phyloP scores from a whole-genome alignment of 2,329 filamentous ascomycete species.

The Xylaria sp. region DNA sequence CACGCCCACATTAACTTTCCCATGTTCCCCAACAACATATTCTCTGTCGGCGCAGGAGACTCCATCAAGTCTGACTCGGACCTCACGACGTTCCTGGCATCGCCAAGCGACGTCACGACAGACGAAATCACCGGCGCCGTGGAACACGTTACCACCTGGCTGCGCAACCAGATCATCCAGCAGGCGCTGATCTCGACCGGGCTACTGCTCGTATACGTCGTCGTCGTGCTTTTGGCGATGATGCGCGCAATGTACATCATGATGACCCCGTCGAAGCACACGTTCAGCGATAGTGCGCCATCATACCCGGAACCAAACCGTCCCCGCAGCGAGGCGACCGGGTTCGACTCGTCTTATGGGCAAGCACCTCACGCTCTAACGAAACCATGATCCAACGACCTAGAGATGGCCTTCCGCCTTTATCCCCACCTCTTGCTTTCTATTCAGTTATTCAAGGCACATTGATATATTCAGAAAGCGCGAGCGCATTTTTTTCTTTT shows the following conservation, averaged over 20 bases:
- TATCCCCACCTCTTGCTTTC: too few relatives aligned
- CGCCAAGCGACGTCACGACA: constrained; percentile 75
- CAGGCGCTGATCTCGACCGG: constrained; percentile 83
- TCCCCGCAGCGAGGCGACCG: constrained; percentile 3
- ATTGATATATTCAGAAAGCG: too few relatives aligned
- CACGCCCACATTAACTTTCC: constrained; percentile 87
- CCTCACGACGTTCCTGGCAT: constrained; percentile 78
- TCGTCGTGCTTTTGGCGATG: constrained; percentile 80
- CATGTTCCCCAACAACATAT: constrained; percentile 79
- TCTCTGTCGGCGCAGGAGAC: constrained; percentile 79
- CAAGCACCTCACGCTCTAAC: neutral
- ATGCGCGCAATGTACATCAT: constrained; percentile 61
- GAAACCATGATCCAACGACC: neutral
- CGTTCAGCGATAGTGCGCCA: constrained; percentile 21
- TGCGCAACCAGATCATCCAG: constrained; percentile 74
- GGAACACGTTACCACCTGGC: constrained; percentile 71
- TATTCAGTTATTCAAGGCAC: too few relatives aligned
- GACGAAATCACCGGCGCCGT: constrained; percentile 86
- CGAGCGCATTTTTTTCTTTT: neutral
- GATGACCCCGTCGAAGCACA: constrained; percentile 33
- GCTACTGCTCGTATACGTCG: constrained; percentile 79
- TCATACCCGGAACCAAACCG: neutral
- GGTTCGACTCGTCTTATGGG: neutral
- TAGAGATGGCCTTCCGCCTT: neutral
- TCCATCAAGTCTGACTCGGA: constrained; percentile 67